Base-by-base conservation (phyloP, 441 rosid genomes). In the Erodium chrysanthum region DNA sequence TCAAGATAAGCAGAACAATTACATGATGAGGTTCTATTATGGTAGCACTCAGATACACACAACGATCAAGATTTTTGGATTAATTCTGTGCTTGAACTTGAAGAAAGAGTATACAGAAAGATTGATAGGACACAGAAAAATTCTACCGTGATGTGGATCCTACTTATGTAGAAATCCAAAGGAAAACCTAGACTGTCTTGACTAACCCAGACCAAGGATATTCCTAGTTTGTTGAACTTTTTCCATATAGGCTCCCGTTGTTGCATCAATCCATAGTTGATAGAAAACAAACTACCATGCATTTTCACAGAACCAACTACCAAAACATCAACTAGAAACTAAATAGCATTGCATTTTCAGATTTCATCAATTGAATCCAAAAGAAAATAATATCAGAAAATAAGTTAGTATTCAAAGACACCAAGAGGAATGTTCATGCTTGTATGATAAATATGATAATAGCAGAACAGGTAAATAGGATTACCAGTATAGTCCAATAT, bases 401-500 rank as follows among this genome's bases (percentile, higher is more conserved):
- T 22, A 20, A 20, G 62, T 56, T 56, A n/a, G n/a, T n/a, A n/a
- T 27, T 54, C 44, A 3, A 56, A 61, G 65, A 6, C 37, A 25
- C 67, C 14, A 74, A 73, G 65, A 52, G 31, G 63, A 58, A 58
- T 21, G 12, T 21, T 21, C 6, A 58, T 23, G 7, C 14, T 25
- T 14, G 40, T 60, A 25, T 3, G 29, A 40, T 46, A 48, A 5
- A 20, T 35, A 59, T 22, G 64, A 23, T 11, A 8, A 44, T 0
- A 9, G 50, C 64, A 58, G 68, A 22, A 33, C n/a, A 70, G 60
- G 27, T 25, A 58, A 62, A 60, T 12, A 74, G 73, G 77, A 65
- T 68, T 78, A 92, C 99, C 98, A 14, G 98, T 81, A 69, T 92
- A 92, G 74, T 95, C 99, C 86, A 95, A 73, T 77, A 92, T 85